Conservation (phyloP, 1,284 basidiomycete genomes). For the Marasmius oreades region DNA sequence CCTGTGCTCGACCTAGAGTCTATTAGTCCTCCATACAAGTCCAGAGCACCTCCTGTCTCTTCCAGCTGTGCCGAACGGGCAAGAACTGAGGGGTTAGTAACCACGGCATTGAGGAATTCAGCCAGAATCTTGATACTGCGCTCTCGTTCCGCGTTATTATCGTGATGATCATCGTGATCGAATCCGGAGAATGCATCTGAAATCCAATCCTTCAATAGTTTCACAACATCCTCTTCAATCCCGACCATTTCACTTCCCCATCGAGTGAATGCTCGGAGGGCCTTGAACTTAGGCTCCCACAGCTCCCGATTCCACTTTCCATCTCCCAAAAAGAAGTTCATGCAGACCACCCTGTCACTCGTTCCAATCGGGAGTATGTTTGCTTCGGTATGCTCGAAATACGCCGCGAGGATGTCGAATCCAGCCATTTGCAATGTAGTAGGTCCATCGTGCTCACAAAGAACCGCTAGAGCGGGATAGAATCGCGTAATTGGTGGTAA, state of each 20-base stretch:
- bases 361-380: constrained; percentile 25
- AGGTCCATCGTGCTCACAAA: constrained; percentile 53
- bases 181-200: constrained; percentile 57
- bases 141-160: constrained; percentile 50
- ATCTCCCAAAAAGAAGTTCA: constrained; percentile 52
- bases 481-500: constrained; percentile 44
- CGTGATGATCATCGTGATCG: constrained; percentile 36
- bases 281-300: constrained; percentile 68
- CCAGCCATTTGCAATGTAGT: constrained; percentile 58
- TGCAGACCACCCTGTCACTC: constrained; percentile 56
- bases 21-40: constrained; percentile 57
- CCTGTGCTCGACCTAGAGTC: constrained; percentile 40
- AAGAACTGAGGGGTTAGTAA: constrained; percentile 47
- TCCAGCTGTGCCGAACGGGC: constrained; percentile 50
- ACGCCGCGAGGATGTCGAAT: constrained; percentile 66
- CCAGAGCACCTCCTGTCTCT: constrained; percentile 46
- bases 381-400: constrained; percentile 54
- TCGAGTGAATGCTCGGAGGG: constrained; percentile 56
- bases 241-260: constrained; percentile 59
- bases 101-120: constrained; percentile 49
- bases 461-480: constrained; percentile 51
- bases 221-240: constrained; percentile 54
- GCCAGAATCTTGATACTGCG: constrained; percentile 56
- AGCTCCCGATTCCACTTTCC: constrained; percentile 56
- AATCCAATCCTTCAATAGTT: constrained; percentile 60